Conservation (phyloP, 2,329 filamentous ascomycete species). For the Elsinoe necatrix region DNA sequence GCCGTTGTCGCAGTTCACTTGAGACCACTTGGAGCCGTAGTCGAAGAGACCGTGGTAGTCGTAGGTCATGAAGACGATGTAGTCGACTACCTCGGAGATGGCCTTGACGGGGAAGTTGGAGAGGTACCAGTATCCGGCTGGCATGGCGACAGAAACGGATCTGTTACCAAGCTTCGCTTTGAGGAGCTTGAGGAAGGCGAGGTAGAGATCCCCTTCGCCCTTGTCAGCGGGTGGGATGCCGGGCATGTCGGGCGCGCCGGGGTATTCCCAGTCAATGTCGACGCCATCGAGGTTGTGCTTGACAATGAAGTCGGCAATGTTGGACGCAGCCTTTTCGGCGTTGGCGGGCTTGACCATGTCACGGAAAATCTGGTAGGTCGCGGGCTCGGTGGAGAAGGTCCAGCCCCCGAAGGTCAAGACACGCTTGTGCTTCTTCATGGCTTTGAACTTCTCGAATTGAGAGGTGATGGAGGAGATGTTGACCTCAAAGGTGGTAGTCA, state of each 20-base stretch:
- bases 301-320: slow-evolving; percentile 48
- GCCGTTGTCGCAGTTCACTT: slow-evolving; percentile 25
- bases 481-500: slow-evolving; percentile 29
- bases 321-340: slow-evolving; percentile 26
- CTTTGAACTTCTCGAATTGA: slow-evolving; percentile 30
- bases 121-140: slow-evolving; percentile 27
- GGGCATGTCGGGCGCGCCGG: slow-evolving; percentile 23
- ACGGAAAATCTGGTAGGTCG: slow-evolving; percentile 34
- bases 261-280: slow-evolving; percentile 39
- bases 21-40: slow-evolving; percentile 25
- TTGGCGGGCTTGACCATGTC: slow-evolving; percentile 32
- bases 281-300: slow-evolving; percentile 58
- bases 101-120: slow-evolving; percentile 21
- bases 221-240: slow-evolving; percentile 19
- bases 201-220: slow-evolving; percentile 2
- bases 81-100: slow-evolving; percentile 22
- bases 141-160: slow-evolving; percentile 23
- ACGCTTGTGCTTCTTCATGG: slow-evolving; percentile 26
- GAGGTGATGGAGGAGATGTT: slow-evolving; percentile 9
- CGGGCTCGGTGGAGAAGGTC: slow-evolving; percentile 33
- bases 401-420: slow-evolving; percentile 40
- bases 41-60: slow-evolving; percentile 35
- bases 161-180: slow-evolving; percentile 16
- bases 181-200: background rate
- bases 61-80: slow-evolving; percentile 29